Evolutionary conservation across 768 basidiomycete genomes (phyloP), one percentile per base, ranked within the genome.

Genomic region (Pleurotus sapidus): DNA sequence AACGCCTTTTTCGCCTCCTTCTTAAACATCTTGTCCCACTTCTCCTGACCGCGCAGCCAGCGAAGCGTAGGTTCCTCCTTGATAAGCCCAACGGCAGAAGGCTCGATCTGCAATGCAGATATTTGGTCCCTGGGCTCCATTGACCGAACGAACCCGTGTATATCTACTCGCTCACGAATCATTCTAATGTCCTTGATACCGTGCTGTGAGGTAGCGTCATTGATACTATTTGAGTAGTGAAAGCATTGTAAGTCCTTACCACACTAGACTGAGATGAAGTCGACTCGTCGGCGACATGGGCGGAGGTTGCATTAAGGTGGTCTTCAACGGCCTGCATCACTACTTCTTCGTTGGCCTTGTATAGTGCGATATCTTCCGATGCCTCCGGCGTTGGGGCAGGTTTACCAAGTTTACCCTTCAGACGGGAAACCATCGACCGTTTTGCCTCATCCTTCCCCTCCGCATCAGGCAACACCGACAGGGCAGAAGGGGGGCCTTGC

Each of bases 121-220:
- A 93, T 71, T 6, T 86, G 77, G 8, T 75, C 73, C 43, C 70
- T 68, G 0, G 82, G 74, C 62, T 93, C 91, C 77, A 93, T 82
- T 0, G 82, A 75, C 30, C 91, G 78, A 4, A 81, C 70, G 5
- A 70, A 65, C 0, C 91, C 91, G 25, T 76, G 70, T 4, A 84
- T 77, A 58, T 87, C 78, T 15, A 93, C 86, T 14, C 92, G 79
- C 67, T 93, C 89, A 6, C 91, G 81, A 60, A 92, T 82, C 82
- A 92, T 80, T 12, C 67, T 15, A 9, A 75, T 64, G 15, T 66
- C 63, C 12, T 66, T 58, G 18, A 73, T 60, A 51, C 69, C 69
- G 45, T 61, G 25, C 62, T 65, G 25, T n/a, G 4, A 11, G 9
- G 8, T 11, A 34, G 30, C 30, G 30, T 34, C 30, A 34, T 34